These are phyloP conservation scores for Leishmania major DNA, from an alignment of 208 protist genomes.

Conservation along the genomic window DNA sequence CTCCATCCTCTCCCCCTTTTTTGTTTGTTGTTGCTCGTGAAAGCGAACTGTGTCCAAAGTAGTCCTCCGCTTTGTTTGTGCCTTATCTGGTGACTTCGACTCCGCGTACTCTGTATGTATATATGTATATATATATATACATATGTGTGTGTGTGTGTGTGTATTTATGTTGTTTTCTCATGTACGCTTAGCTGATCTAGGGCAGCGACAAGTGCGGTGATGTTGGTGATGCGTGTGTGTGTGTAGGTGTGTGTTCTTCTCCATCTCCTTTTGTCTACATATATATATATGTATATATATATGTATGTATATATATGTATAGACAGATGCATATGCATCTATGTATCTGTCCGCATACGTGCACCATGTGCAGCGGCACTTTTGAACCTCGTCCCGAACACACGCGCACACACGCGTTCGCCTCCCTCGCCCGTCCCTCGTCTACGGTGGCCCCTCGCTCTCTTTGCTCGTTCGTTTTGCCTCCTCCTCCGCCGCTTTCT, in stretches of 20 bases:
- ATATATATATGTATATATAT: background rate
- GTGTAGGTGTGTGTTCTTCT: background rate
- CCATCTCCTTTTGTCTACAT: background rate
- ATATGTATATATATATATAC: background rate
- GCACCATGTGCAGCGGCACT: background rate
- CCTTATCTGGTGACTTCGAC: slow-evolving; percentile 4
- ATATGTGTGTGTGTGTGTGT: background rate
- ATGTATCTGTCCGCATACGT: background rate
- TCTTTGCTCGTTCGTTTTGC: background rate
- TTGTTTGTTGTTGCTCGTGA: background rate
- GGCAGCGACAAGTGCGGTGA: background rate
- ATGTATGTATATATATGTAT: background rate
- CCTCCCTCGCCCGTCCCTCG: background rate
- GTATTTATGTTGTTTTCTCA: background rate
- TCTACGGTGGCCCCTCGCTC: background rate
- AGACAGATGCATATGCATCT: background rate
- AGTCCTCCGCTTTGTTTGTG: background rate
- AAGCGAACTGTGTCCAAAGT: background rate
- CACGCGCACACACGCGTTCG: background rate
- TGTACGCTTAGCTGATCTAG: background rate
- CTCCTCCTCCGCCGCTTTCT: background rate
- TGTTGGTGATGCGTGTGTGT: background rate
- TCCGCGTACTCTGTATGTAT: background rate
- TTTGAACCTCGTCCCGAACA: background rate
- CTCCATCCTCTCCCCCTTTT: background rate